A percentile compares a stretch with the other conserved stretches of the same genome.
These are phyloP conservation scores for Solanum peruvianum DNA, from an alignment of 257 asterid genomes.

Conservation along the genomic window DNA sequence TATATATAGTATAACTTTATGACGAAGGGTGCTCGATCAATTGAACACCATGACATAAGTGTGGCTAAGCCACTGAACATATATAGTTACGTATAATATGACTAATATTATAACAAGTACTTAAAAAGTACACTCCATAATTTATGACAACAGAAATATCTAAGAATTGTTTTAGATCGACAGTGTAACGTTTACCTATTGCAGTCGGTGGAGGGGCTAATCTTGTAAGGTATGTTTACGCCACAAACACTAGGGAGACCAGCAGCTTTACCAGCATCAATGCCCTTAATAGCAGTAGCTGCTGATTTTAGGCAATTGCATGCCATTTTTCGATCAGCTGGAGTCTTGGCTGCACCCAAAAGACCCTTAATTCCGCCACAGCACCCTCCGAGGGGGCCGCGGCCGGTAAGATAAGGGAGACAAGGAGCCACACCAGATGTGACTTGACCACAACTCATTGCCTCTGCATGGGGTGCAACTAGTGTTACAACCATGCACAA, in stretches of 20 bases:
- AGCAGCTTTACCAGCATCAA: background rate
- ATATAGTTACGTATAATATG: background rate
- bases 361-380: slow-evolving; percentile 2
- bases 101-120: too few species aligned
- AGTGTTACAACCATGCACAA: background rate
- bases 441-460: background rate
- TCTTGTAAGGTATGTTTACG: background rate
- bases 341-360: background rate
- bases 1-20: too few species aligned
- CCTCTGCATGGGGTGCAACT: slow-evolving; percentile 6
- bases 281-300: background rate
- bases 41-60: too few species aligned
- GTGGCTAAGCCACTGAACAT: too few species aligned
- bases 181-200: background rate
- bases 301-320: slow-evolving; percentile 8
- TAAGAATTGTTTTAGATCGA: too few species aligned
- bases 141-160: too few species aligned
- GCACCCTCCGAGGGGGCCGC: background rate
- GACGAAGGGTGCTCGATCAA: too few species aligned
- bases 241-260: background rate
- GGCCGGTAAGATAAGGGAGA: background rate
- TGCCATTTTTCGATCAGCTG: slow-evolving; percentile 1
- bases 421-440: background rate
- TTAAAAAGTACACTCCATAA: too few species aligned
- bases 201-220: slow-evolving; percentile 12